A percentile compares a stretch with the other conserved stretches of the same genome.
These are phyloP conservation scores for Penicillium maclennaniae DNA, from an alignment of 495 filamentous ascomycete species.

Conservation along the genomic window DNA sequence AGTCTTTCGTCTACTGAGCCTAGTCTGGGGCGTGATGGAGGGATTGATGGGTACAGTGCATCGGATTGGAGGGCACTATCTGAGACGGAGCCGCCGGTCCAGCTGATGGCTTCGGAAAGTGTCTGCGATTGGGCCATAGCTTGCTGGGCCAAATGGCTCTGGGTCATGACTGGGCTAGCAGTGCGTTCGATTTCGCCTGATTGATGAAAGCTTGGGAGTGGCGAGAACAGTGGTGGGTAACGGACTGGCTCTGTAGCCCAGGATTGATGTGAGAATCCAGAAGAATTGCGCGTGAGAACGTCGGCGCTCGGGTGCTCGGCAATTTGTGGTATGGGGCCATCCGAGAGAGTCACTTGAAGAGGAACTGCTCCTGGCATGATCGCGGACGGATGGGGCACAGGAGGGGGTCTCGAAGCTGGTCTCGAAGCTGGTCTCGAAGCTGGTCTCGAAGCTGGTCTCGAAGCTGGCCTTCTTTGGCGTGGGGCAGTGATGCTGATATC, in stretches of 20 bases:
- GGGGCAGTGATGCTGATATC: constrained; percentile 26
- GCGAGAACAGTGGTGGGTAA: constrained; percentile 28
- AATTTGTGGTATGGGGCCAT: constrained; percentile 14
- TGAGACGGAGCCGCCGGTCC: constrained; percentile 15
- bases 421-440: neutral
- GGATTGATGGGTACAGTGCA: constrained; percentile 12
- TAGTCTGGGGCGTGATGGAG: constrained; percentile 3
- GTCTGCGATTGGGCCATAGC: constrained; percentile 14
- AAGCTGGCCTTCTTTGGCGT: constrained; percentile 6
- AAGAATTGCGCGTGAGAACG: constrained; percentile 32
- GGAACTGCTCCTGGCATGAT: constrained; percentile 38
- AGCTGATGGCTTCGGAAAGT: constrained; percentile 20
- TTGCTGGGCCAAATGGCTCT: neutral
- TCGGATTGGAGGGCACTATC: constrained; percentile 25
- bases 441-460: neutral
- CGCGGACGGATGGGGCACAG: constrained; percentile 35
- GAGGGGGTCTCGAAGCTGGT: neutral
- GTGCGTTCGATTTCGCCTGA: constrained; percentile 2
- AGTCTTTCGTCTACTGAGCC: constrained; percentile 25
- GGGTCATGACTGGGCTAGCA: constrained; percentile 2
- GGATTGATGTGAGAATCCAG: constrained; percentile 34
- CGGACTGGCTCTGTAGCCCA: constrained; percentile 39
- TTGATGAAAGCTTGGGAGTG: constrained; percentile 17
- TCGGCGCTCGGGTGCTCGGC: constrained; percentile 28
- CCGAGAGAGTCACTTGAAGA: constrained; percentile 13